These are phyloP conservation scores for Bjerkandera adusta DNA, from an alignment of 1,284 basidiomycete genomes.

Conservation along the genomic window DNA sequence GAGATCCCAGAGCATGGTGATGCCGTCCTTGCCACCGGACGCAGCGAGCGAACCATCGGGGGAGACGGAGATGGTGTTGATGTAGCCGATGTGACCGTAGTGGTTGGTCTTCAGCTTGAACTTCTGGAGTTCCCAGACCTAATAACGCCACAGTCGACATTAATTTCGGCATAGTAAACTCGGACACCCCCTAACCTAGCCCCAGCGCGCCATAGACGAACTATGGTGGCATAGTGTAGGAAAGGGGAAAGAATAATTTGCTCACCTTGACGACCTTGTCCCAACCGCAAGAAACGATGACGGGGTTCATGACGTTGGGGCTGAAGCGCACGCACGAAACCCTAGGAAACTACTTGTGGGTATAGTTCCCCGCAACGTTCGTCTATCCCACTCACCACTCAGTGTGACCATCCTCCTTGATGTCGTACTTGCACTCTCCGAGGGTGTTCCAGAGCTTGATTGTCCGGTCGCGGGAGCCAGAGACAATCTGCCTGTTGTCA, in stretches of 20 bases:
- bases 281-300: slow-evolving; percentile 99
- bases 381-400: slow-evolving; percentile 71
- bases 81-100: slow-evolving; percentile 99
- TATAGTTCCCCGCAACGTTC: slow-evolving; percentile 1
- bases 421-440: slow-evolving; percentile 99
- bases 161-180: too few species aligned
- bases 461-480: slow-evolving; percentile 93
- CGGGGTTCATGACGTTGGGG: slow-evolving; percentile 97
- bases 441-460: slow-evolving; percentile 99
- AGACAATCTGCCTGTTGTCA: slow-evolving; percentile 99
- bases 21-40: slow-evolving; percentile 98
- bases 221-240: too few species aligned
- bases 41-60: slow-evolving; percentile 99
- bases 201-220: too few species aligned
- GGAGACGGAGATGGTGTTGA: slow-evolving; percentile 98
- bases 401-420: slow-evolving; percentile 96
- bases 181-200: too few species aligned
- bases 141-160: too few species aligned
- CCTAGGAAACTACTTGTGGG: slow-evolving; percentile 43
- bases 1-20: slow-evolving; percentile 99
- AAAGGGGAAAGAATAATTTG: too few species aligned
- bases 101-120: slow-evolving; percentile 99
- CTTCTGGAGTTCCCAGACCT: slow-evolving; percentile 99
- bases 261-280: slow-evolving; percentile 99
- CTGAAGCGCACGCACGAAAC: slow-evolving; percentile 99